Conservation (phyloP, 208 protist species). For the Wallacemonas rigidus region DNA sequence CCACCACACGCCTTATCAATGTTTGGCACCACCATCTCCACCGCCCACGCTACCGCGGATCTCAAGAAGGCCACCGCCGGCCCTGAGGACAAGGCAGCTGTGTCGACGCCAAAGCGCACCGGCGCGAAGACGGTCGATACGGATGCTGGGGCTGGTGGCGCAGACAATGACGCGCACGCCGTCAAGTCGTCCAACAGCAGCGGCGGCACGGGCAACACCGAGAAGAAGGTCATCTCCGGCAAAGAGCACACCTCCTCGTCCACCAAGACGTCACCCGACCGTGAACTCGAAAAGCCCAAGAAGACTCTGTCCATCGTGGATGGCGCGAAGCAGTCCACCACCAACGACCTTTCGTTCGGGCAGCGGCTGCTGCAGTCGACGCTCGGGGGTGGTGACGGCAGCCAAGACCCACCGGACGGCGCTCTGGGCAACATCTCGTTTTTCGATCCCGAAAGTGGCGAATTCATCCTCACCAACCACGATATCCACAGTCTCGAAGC, state of each 20-base stretch:
- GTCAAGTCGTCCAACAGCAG: constrained; percentile 20
- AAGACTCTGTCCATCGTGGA: constrained; percentile 16
- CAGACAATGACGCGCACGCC: constrained; percentile 19
- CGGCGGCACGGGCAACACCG: constrained; percentile 24
- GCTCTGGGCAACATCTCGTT: constrained; percentile 50
- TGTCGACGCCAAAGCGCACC: background rate
- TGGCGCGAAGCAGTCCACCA: constrained; percentile 13
- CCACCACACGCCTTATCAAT: background rate
- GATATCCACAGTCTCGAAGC: constrained; percentile 91
- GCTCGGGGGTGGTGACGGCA: constrained; percentile 19
- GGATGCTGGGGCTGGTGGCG: background rate
- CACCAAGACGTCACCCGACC: constrained; percentile 4
- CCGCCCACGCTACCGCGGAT: background rate
- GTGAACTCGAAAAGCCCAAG: background rate
- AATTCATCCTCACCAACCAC: constrained; percentile 84
- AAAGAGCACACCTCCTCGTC: constrained; percentile 2
- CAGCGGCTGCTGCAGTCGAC: constrained; percentile 18
- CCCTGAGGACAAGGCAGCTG: background rate
- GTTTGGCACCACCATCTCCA: background rate
- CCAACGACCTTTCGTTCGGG: constrained; percentile 1
- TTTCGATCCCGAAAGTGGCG: constrained; percentile 65
- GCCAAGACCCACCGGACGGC: constrained; percentile 17
- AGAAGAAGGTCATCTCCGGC: constrained; percentile 26
- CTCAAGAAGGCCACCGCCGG: constrained; percentile 8
- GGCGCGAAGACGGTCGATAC: background rate